A percentile compares a stretch with the other conserved stretches of the same genome.
These are phyloP conservation scores for Petunia secreta DNA, from an alignment of 257 asterid species.

Conservation along the genomic window DNA sequence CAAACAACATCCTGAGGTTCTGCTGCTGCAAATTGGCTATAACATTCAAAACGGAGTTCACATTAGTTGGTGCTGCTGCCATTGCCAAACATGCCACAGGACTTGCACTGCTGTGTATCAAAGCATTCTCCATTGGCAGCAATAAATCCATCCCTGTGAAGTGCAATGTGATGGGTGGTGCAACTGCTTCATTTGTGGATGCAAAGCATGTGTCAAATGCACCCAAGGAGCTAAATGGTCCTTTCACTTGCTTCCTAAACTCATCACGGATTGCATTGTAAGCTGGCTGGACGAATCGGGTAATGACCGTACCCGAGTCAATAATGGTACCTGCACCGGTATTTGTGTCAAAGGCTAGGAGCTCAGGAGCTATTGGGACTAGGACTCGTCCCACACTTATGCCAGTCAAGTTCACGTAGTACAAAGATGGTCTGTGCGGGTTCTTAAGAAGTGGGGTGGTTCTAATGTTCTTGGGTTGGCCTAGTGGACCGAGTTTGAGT, in stretches of 20 bases:
- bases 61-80: conserved; percentile 75
- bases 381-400: conserved; percentile 71
- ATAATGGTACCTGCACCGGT: conserved; percentile 86
- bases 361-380: conserved; percentile 62
- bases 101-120: conserved; percentile 88
- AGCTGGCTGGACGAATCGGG: conserved; percentile 68
- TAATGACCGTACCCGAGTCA: conserved; percentile 92
- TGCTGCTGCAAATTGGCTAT: conserved; percentile 95
- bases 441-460: conserved; percentile 80
- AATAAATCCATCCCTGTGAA: conserved; percentile 67
- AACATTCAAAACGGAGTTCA: conserved; percentile 70
- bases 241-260: conserved; percentile 61
- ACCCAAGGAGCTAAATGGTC: conserved; percentile 68
- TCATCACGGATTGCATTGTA: conserved; percentile 66
- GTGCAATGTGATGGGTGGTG: conserved; percentile 61
- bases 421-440: conserved; percentile 81
- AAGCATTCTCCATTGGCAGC: conserved; percentile 73
- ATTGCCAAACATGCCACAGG: conserved; percentile 78
- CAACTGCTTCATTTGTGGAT: conserved; percentile 55
- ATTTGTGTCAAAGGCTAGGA: conserved; percentile 59
- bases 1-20: conserved; percentile 79
- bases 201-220: conserved; percentile 87
- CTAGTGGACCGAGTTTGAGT: conserved; percentile 77
- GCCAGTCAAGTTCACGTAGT: conserved; percentile 85
- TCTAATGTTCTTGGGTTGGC: conserved; percentile 72